A percentile compares a stretch with the other conserved stretches of the same genome.
These are phyloP conservation scores for Silene vulgaris DNA, from an alignment of 179 eudicot genomes.

Conservation along the genomic window DNA sequence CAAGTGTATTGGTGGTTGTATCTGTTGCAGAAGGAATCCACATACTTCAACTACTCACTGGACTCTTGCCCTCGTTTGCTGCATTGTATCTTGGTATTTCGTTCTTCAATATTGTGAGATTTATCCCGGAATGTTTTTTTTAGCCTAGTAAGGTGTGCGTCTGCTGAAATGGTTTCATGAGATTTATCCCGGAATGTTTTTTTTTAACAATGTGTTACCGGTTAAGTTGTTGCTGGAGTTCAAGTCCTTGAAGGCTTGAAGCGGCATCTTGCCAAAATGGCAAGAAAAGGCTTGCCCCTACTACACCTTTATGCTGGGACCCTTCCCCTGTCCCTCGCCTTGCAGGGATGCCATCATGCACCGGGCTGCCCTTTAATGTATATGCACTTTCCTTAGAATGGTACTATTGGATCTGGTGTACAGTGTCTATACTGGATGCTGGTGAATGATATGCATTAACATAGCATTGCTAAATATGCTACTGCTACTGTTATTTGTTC, in stretches of 20 bases:
- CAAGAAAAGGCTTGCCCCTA: no score
- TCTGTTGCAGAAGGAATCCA: slow-evolving; percentile 62
- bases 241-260: no score
- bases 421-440: not conserved
- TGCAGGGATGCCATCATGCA: no score
- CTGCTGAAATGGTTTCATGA: not conserved
- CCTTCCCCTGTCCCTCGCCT: no score
- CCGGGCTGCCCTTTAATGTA: no score
- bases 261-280: no score
- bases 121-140: no score
- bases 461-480: no score
- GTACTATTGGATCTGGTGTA: not conserved
- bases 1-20: slow-evolving; percentile 51
- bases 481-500: not conserved
- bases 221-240: no score
- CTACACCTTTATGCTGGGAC: no score
- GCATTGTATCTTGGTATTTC: slow-evolving; percentile 71
- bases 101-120: not conserved
- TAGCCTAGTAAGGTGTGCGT: no score
- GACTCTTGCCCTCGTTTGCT: slow-evolving; percentile 61
- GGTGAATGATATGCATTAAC: not conserved
- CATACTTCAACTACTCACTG: slow-evolving; percentile 44
- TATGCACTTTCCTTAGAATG: not conserved
- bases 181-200: not conserved
- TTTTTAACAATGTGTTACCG: no score